Evolutionary conservation across 768 basidiomycete species (phyloP).

Genomic region (Daedalea quercina): DNA sequence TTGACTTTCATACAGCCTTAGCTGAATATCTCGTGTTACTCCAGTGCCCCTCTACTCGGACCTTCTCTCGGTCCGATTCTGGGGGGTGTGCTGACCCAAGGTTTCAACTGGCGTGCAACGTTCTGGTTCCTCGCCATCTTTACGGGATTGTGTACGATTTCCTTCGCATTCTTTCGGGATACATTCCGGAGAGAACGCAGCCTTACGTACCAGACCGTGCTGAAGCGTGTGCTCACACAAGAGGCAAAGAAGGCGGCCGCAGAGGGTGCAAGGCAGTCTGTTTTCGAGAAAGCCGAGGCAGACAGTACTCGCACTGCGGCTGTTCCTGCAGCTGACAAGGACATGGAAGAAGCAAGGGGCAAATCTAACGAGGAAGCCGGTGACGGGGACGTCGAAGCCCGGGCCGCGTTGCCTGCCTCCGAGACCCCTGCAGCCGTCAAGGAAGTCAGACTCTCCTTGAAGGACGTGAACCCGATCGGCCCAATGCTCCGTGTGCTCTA

Average conservation of each 20-base stretch:
- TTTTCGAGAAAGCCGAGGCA: background rate
- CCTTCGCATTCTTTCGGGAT: conserved; percentile 70
- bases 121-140: conserved; percentile 79
- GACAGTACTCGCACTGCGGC: background rate
- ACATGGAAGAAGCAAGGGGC: background rate
- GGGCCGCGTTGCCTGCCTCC: conserved; percentile 7
- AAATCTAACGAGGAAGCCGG: conserved; percentile 1
- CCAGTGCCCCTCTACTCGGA: conserved; percentile 68
- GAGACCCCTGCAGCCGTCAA: conserved; percentile 1
- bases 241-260: conserved; percentile 17
- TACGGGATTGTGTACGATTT: conserved; percentile 43
- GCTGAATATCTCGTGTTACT: background rate
- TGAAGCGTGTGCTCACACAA: conserved; percentile 33
- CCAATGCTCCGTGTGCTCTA: conserved; percentile 54
- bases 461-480: conserved; percentile 69
- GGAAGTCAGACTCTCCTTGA: conserved; percentile 47
- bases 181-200: conserved; percentile 83
- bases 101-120: conserved; percentile 69
- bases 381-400: conserved; percentile 11
- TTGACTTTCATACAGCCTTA: background rate
- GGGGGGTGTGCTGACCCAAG: conserved; percentile 61
- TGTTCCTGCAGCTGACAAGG: background rate
- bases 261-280: conserved; percentile 2
- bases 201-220: conserved; percentile 64
- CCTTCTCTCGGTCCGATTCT: conserved; percentile 62